phyloP scores from a whole-genome alignment of 352 stramenopile species.

The Pythium monospermum region DNA sequence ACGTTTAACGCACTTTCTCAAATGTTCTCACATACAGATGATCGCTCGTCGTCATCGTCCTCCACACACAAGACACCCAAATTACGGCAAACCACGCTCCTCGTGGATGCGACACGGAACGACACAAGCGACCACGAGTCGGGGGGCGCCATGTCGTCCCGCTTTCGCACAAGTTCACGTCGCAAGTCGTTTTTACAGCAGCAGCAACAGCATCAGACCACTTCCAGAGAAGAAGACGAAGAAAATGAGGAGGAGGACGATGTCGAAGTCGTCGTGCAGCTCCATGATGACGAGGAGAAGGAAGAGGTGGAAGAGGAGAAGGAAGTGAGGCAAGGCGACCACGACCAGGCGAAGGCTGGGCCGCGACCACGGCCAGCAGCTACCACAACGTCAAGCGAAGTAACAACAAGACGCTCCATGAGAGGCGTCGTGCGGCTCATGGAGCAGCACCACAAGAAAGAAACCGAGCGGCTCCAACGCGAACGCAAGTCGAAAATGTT shows the following conservation, averaged over 20 bases:
- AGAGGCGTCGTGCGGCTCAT: conserved; percentile 6
- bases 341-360: too few species aligned
- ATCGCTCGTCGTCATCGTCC: conserved; percentile 6
- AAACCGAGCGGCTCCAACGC: conserved; percentile 8
- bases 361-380: too few species aligned
- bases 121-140: conserved; percentile 13
- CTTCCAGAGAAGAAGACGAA: too few species aligned
- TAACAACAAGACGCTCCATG: too few species aligned
- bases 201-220: too few species aligned
- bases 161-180: conserved; percentile 19
- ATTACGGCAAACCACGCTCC: conserved; percentile 14
- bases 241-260: too few species aligned
- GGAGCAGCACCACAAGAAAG: conserved; percentile 10
- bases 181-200: conserved; percentile 16
- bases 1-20: conserved; percentile 25
- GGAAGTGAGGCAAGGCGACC: background rate
- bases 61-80: too few species aligned
- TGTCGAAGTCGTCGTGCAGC: conserved; percentile 18
- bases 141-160: conserved; percentile 9
- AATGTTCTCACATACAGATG: conserved; percentile 22
- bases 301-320: conserved; percentile 7
- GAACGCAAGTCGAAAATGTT: conserved; percentile 23
- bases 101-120: conserved; percentile 3
- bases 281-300: conserved; percentile 14
- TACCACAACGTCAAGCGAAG: too few species aligned